Evolutionary conservation across 306 rosid species (phyloP).

Genomic region (Fagus crenata): DNA sequence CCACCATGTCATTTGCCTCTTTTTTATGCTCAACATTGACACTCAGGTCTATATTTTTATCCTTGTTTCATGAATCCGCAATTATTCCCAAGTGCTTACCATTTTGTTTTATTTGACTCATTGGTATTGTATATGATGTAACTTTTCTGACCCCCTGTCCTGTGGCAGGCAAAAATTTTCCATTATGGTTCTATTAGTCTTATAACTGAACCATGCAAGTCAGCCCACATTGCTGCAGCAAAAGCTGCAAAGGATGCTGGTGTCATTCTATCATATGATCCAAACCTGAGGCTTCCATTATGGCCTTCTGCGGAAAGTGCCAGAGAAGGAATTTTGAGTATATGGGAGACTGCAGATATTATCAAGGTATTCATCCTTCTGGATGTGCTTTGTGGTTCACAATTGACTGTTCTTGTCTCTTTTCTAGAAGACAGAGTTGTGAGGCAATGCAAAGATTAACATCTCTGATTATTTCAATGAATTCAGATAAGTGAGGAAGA

Average conservation of each 20-base stretch:
- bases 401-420: constrained; percentile 14
- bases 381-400: constrained; percentile 23
- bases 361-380: constrained; percentile 59
- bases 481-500: constrained; percentile 89
- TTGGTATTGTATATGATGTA: not conserved
- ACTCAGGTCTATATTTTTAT: constrained; percentile 10
- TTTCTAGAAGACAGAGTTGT: constrained; percentile 15
- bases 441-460: constrained; percentile 10
- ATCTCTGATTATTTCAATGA: constrained; percentile 25
- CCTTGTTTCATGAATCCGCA: constrained; percentile 3
- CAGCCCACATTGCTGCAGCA: constrained; percentile 89
- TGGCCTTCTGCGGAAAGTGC: constrained; percentile 93
- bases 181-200: constrained; percentile 97
- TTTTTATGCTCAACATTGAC: constrained; percentile 11
- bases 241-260: constrained; percentile 94
- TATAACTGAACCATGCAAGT: constrained; percentile 93
- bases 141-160: not conserved
- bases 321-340: constrained; percentile 88
- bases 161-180: constrained; percentile 79
- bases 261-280: constrained; percentile 80
- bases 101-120: constrained; percentile 6
- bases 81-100: not conserved
- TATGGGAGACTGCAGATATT: constrained; percentile 91
- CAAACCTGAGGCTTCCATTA: constrained; percentile 92
- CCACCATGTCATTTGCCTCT: constrained; percentile 19